A percentile compares a stretch with the other conserved stretches of the same genome.
These are phyloP conservation scores for Trichoderma arundinaceum DNA, from an alignment of 2,329 filamentous ascomycete species.

Conservation along the genomic window DNA sequence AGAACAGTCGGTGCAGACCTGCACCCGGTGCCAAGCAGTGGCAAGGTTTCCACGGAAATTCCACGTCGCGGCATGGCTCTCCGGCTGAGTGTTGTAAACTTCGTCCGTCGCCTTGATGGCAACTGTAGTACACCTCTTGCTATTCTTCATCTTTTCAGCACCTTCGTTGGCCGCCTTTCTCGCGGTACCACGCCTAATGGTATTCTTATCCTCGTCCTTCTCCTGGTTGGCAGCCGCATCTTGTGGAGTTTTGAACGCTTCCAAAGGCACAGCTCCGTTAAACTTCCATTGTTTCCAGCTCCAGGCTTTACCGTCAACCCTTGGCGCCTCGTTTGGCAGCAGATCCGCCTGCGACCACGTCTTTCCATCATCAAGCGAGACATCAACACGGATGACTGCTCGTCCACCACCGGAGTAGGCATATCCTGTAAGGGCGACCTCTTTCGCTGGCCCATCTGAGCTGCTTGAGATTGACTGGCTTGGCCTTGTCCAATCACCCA, in stretches of 20 bases:
- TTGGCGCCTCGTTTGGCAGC: constrained; percentile 53
- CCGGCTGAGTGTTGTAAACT: constrained; percentile 69
- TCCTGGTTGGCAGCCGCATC: not conserved
- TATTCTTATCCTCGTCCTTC: constrained; percentile 28
- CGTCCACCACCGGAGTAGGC: constrained; percentile 72
- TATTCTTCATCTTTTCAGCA: constrained; percentile 5
- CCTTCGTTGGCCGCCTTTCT: not conserved
- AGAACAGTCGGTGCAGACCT: constrained; percentile 45
- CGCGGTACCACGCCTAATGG: constrained; percentile 11
- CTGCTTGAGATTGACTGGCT: not conserved
- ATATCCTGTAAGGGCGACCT: constrained; percentile 62
- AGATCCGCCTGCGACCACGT: constrained; percentile 69
- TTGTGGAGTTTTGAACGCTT: constrained; percentile 37
- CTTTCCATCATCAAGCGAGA: constrained; percentile 66
- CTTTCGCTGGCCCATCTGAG: constrained; percentile 32
- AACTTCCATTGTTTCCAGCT: constrained; percentile 70
- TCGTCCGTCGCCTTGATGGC: constrained; percentile 71
- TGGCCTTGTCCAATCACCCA: constrained; percentile 46
- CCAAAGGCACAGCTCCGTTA: constrained; percentile 51
- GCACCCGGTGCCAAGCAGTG: constrained; percentile 69
- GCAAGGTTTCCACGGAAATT: constrained; percentile 69
- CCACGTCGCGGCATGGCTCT: constrained; percentile 64
- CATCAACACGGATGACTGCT: constrained; percentile 69
- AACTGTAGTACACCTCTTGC: constrained; percentile 54
- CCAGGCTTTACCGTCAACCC: constrained; percentile 59